Evolutionary conservation across 1,284 basidiomycete species (phyloP), one percentile per base, ranked within the genome.

Genomic region (Bondarzewia mesenterica): DNA sequence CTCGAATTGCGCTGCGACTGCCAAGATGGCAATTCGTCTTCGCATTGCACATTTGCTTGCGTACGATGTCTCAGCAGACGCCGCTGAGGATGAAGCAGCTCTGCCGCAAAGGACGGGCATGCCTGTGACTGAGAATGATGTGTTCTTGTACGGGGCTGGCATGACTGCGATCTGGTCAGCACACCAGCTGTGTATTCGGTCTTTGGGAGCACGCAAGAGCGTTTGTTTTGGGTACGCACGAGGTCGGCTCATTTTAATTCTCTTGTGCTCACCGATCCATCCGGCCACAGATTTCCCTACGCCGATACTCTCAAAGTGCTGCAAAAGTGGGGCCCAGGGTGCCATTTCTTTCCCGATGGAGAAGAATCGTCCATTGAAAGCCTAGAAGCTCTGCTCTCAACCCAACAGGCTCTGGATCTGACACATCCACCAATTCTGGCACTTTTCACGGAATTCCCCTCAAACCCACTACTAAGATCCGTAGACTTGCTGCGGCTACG

Each of bases 231-330:
- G 93, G 91, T 93, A 60, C 54, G 82, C 64, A 5, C n/a, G n/a
- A n/a, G n/a, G 3, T 32, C n/a, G 7, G 36, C 42, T 44, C 21
- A 44, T 22, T 18, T 47, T 26, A 32, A 49, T 4, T 50, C 20
- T 3, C 7, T 23, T 15, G 12, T 12, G 4, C 1, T 21, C 26
- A 26, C 52, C 39, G 55, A 26, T 16, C 42, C 23, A 42, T 32
- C 42, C 46, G 50, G 20, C 48, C 29, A 43, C 60, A 95, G 94
- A n/a, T 99, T 99, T 66, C 89, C 94, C 0, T 99, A 98, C 65
- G 92, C 85, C 7, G 96, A 99, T 65, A 98, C 95, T n/a, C 77
- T 97, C 52, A 99, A 99, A 67, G 82, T 96, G 39, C 73, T 99
- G 4, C 74, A 95, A 57, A 98, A 99, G 67, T 99, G 94, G 92